These are phyloP conservation scores for Colletotrichum somersetense DNA, from an alignment of 2,329 filamentous ascomycete genomes.

Conservation along the genomic window DNA sequence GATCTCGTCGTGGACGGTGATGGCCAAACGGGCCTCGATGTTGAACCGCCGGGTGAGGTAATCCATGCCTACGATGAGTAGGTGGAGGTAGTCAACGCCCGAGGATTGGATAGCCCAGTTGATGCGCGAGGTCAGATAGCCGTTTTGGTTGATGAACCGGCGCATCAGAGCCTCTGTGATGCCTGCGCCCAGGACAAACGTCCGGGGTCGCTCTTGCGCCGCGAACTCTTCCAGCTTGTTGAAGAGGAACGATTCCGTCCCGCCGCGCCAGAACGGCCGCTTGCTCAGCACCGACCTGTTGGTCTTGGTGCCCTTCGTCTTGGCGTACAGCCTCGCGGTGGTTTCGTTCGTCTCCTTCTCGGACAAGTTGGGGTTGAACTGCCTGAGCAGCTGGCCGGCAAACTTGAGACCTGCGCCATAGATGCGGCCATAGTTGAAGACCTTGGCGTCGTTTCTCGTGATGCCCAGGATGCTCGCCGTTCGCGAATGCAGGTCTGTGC, in stretches of 20 bases:
- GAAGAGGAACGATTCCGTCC: slow-evolving; percentile 97
- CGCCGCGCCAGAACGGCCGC: slow-evolving; percentile 90
- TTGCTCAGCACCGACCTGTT: slow-evolving; percentile 78
- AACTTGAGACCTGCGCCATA: slow-evolving; percentile 98
- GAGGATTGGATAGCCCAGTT: slow-evolving; percentile 99
- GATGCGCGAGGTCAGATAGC: slow-evolving; percentile 95
- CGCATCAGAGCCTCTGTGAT: slow-evolving; percentile 96
- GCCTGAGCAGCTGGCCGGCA: slow-evolving; percentile 86
- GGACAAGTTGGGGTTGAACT: slow-evolving; percentile 89
- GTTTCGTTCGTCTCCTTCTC: slow-evolving; percentile 83
- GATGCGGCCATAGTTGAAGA: slow-evolving; percentile 99
- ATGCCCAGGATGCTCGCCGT: slow-evolving; percentile 94
- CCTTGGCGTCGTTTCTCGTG: slow-evolving; percentile 92
- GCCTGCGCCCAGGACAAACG: slow-evolving; percentile 91
- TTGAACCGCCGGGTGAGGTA: slow-evolving; percentile 89
- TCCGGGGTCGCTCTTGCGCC: slow-evolving; percentile 90
- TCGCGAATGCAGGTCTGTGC: slow-evolving; percentile 93
- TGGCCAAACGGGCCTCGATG: slow-evolving; percentile 85
- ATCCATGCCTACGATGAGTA: slow-evolving; percentile 94
- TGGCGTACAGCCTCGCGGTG: slow-evolving; percentile 84
- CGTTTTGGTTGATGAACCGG: slow-evolving; percentile 87
- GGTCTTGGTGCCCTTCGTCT: slow-evolving; percentile 92
- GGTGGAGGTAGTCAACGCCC: slow-evolving; percentile 95
- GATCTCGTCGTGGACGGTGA: slow-evolving; percentile 98
- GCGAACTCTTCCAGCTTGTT: slow-evolving; percentile 98